phyloP scores from a whole-genome alignment of 139 green algal species.

The Haematococcus sp. region DNA sequence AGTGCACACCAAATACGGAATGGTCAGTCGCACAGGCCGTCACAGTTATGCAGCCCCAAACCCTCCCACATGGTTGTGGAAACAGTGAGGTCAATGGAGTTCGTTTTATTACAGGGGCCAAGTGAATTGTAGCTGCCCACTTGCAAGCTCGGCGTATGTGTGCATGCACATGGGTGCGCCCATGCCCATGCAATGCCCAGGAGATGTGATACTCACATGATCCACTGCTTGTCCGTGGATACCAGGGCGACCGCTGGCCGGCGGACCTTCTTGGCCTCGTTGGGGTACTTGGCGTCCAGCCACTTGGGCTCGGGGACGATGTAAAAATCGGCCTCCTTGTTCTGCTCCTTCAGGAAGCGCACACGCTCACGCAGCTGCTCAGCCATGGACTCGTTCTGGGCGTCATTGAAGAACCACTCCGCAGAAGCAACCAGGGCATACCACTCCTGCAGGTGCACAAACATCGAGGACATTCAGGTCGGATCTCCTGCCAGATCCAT shows the following conservation, averaged over 20 bases:
- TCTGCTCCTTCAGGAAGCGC: constrained; percentile 64
- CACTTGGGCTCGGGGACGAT: constrained; percentile 78
- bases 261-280: constrained; percentile 71
- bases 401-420: constrained; percentile 87
- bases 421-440: constrained; percentile 73
- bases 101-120: no score
- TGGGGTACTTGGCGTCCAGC: constrained; percentile 77
- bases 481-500: no score
- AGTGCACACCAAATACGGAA: no score
- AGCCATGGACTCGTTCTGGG: constrained; percentile 85
- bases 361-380: constrained; percentile 84
- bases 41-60: no score
- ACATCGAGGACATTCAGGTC: not conserved
- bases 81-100: no score
- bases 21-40: no score
- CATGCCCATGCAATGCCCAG: no score
- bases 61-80: no score
- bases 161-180: no score
- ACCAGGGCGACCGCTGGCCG: constrained; percentile 80
- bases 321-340: constrained; percentile 67
- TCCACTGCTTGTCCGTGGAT: constrained; percentile 85
- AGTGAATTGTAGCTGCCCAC: no score
- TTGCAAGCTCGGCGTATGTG: no score
- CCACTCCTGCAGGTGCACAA: constrained; percentile 54
- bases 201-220: constrained; percentile 85